Evolutionary conservation across 306 rosid species (phyloP).

Genomic region (Prunus fruticosa): DNA sequence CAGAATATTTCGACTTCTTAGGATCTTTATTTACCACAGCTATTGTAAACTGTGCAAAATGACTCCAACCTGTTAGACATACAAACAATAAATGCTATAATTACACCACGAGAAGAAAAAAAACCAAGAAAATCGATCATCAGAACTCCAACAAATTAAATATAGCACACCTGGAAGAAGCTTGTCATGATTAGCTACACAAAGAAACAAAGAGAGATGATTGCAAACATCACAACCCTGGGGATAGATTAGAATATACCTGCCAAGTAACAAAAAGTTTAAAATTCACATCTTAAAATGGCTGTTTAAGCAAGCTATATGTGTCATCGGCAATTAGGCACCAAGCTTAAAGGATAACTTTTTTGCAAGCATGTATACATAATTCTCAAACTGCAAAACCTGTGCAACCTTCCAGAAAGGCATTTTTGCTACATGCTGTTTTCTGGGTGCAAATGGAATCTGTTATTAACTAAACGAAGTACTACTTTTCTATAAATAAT

Average conservation of each 20-base stretch:
- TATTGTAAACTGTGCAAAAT: conserved; percentile 94
- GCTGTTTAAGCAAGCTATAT: not conserved
- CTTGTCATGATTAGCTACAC: conserved; percentile 97
- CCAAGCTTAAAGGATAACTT: not conserved
- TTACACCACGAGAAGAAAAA: conserved; percentile 10
- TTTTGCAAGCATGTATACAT: not conserved
- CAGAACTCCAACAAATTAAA: conserved; percentile 6
- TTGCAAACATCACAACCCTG: conserved; percentile 99
- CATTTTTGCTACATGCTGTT: not conserved
- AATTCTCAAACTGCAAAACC: not conserved
- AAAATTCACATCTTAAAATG: conserved; percentile 10
- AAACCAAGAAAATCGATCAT: conserved; percentile 16
- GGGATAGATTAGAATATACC: conserved; percentile 97
- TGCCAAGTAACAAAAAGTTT: conserved; percentile 37
- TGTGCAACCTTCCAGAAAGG: not conserved
- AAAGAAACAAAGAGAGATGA: conserved; percentile 94
- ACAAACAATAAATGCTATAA: conserved; percentile 1
- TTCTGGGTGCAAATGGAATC: not conserved
- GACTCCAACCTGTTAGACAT: conserved; percentile 81
- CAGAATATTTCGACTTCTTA: conserved; percentile 92
- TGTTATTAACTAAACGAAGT: not conserved
- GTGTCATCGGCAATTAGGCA: not conserved
- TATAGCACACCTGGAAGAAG: conserved; percentile 86
- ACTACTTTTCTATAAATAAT: not conserved
- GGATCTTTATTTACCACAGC: conserved; percentile 97